Evolutionary conservation across 495 filamentous ascomycete genomes (phyloP).

Genomic region (Clavariopsis aquatica): DNA sequence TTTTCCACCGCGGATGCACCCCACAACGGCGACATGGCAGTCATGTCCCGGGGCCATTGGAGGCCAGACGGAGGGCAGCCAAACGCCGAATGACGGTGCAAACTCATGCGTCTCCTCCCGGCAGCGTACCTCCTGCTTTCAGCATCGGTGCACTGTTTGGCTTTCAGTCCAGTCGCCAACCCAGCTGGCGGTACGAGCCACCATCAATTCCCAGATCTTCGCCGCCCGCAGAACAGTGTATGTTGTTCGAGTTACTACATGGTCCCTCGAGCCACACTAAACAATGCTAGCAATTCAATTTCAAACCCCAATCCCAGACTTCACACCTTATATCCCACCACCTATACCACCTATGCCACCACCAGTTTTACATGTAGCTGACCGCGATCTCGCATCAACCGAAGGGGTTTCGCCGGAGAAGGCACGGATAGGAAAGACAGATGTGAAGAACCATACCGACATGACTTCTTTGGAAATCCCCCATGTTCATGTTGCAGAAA

Average conservation of each 20-base stretch:
- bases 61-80: constrained; percentile 32
- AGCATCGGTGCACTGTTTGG: constrained; percentile 28
- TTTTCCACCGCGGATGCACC: constrained; percentile 9
- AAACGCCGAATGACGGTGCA: constrained; percentile 32
- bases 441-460: background rate
- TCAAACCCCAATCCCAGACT: background rate
- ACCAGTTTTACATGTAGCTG: background rate
- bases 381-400: background rate
- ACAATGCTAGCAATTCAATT: background rate
- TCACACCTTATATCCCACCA: background rate
- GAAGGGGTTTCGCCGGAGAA: background rate
- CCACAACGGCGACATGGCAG: constrained; percentile 37
- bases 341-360: background rate
- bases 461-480: background rate
- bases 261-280: background rate
- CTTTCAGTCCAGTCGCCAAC: background rate
- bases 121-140: constrained; percentile 11
- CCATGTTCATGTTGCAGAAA: background rate
- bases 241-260: background rate
- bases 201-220: constrained; percentile 3
- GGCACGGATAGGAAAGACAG: background rate
- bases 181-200: constrained; percentile 35
- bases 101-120: background rate
- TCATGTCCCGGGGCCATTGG: constrained; percentile 42
- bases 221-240: constrained; percentile 18